phyloP scores from a whole-genome alignment of 2,329 filamentous ascomycete species.

The Lecanicillium sp. region DNA sequence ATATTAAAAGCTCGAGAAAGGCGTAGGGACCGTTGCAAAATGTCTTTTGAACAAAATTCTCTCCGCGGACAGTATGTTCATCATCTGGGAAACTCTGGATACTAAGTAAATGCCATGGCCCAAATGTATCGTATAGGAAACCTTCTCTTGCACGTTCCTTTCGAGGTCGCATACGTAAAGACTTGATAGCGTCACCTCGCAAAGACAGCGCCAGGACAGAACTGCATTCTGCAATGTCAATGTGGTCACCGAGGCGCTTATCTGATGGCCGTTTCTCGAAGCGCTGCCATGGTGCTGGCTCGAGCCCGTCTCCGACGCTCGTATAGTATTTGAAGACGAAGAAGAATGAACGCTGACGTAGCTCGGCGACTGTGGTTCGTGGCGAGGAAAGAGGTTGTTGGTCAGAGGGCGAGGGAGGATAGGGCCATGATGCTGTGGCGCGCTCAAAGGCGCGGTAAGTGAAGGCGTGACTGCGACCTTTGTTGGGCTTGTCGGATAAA shows the following conservation, averaged over 20 bases:
- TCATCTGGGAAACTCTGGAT: conserved; percentile 54
- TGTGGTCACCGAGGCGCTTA: conserved; percentile 35
- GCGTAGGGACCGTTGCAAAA: conserved; percentile 55
- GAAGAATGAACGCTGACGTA: conserved; percentile 48
- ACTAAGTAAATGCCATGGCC: conserved; percentile 50
- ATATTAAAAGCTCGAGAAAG: conserved; percentile 48
- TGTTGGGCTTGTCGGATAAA: conserved; percentile 36
- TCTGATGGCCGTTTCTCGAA: conserved; percentile 38
- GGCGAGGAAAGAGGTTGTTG: conserved; percentile 10
- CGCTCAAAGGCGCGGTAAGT: conserved; percentile 40
- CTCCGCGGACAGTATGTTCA: conserved; percentile 44
- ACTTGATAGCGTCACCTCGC: conserved; percentile 39
- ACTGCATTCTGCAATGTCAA: conserved; percentile 50
- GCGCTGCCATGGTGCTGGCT: conserved; percentile 51
- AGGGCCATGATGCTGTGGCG: conserved; percentile 11
- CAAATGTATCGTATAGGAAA: conserved; percentile 48
- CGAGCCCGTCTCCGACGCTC: conserved; percentile 44
- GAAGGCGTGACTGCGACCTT: conserved; percentile 35
- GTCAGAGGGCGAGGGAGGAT: neutral
- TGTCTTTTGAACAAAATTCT: conserved; percentile 42
- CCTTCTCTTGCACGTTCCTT: conserved; percentile 41
- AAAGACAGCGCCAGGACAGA: conserved; percentile 52
- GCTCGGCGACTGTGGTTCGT: conserved; percentile 26
- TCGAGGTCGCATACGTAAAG: conserved; percentile 39
- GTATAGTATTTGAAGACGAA: conserved; percentile 61